A percentile compares a stretch with the other conserved stretches of the same genome.
These are phyloP conservation scores for Geotrichum cucujoidarum DNA, from an alignment of 1,139 yeast species.

Conservation along the genomic window DNA sequence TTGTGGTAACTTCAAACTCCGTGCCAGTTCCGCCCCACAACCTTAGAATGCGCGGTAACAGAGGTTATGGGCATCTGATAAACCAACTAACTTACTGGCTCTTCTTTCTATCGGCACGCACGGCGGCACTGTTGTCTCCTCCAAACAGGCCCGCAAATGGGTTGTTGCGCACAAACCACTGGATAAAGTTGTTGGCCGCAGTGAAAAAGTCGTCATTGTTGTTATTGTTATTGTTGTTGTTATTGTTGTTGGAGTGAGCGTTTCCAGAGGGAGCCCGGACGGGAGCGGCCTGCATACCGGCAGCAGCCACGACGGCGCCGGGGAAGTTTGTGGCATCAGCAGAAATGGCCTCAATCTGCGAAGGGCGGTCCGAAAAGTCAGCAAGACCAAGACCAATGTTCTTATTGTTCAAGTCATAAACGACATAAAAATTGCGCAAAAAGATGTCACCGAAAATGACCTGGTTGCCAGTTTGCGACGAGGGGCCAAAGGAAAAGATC, in stretches of 20 bases:
- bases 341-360: slow-evolving; percentile 21
- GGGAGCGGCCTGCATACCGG: neutral
- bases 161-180: slow-evolving; percentile 1
- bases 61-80: too few relatives aligned
- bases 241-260: neutral
- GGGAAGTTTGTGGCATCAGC: slow-evolving; percentile 18
- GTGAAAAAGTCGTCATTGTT: neutral
- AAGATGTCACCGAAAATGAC: slow-evolving; percentile 31
- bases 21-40: too few relatives aligned
- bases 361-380: slow-evolving; percentile 15
- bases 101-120: neutral
- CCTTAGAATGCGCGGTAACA: too few relatives aligned
- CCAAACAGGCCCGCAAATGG: slow-evolving; percentile 5
- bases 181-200: neutral
- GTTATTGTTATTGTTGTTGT: neutral
- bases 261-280: neutral
- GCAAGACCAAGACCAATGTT: slow-evolving; percentile 31
- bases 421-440: slow-evolving; percentile 29
- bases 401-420: slow-evolving; percentile 27
- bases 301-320: slow-evolving; percentile 15
- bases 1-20: too few relatives aligned
- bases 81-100: too few relatives aligned
- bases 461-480: slow-evolving; percentile 22
- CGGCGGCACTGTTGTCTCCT: neutral
- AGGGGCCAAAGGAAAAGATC: slow-evolving; percentile 25